These are phyloP conservation scores for Candida oleophila DNA, from an alignment of 805 yeast species.

Conservation along the genomic window DNA sequence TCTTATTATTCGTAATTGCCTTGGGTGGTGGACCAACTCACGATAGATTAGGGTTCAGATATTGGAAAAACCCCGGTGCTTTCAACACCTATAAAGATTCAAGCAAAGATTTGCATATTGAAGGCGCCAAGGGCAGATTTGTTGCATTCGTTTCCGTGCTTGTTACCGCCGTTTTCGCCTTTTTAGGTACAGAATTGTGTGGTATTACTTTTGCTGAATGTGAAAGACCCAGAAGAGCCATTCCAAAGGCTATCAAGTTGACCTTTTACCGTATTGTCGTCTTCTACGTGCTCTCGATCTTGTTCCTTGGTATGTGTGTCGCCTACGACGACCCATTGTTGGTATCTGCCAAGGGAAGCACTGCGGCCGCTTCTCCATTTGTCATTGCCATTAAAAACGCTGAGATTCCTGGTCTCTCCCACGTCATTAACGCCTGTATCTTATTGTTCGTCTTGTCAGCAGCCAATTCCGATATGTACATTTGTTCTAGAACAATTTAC, in stretches of 20 bases:
- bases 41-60: constrained; percentile 72
- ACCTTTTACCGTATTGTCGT: constrained; percentile 68
- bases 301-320: constrained; percentile 68
- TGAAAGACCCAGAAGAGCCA: constrained; percentile 58
- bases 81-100: constrained; percentile 47
- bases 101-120: constrained; percentile 31
- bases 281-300: constrained; percentile 61
- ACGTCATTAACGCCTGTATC: constrained; percentile 75
- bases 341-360: constrained; percentile 50
- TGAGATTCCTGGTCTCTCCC: constrained; percentile 63
- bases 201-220: constrained; percentile 78
- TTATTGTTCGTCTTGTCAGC: constrained; percentile 78
- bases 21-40: constrained; percentile 78
- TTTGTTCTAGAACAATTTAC: constrained; percentile 73
- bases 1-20: constrained; percentile 62
- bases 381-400: constrained; percentile 77
- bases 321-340: constrained; percentile 55
- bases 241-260: constrained; percentile 70
- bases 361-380: constrained; percentile 79
- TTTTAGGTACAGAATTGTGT: constrained; percentile 66
- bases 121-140: constrained; percentile 53
- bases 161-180: constrained; percentile 68
- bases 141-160: constrained; percentile 60
- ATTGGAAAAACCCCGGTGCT: constrained; percentile 71
- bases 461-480: constrained; percentile 75